Evolutionary conservation across 495 filamentous ascomycete genomes (phyloP), one percentile per base, ranked within the genome.

Genomic region (Bathelium albidoporum): DNA sequence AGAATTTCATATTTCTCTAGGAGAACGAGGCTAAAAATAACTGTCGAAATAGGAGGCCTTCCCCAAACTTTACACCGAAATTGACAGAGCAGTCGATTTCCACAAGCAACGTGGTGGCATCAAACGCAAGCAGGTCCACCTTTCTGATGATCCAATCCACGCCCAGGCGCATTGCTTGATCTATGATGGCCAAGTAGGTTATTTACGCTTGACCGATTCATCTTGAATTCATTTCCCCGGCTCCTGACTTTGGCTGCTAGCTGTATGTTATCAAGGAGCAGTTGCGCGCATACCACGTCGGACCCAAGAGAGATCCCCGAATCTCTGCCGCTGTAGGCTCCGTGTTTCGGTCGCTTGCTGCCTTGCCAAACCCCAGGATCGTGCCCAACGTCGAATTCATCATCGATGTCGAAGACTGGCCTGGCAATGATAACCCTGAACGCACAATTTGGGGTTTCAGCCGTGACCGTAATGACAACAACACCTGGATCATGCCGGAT

Each of bases 401-500:
- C 5, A 55, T 73, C 53, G 60, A 63, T 12, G 62, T 69, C 60
- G 43, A 70, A 45, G 71, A 73, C 62, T 60, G 65, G 22, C 45
- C 65, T 1, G 32, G 49, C 24, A 20, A 16, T 14, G 58, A 26
- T 2, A 49, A 64, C 36, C 45, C 43, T 39, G 39, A 63, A 16
- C 53, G 55, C 18, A 59, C 69, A 14, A 66, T 67, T 1, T 73
- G 68, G 71, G 65, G 62, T 2, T 67, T 65, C 36, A 53, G 62
- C 7, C 71, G 71, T 1, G 58, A 52, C 3, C 29, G 39, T 28
- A 24, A 64, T 1, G 58, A 73, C 28, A 63, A 67, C 31, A 61
- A 55, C 16, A n/a, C 67, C 11, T 72, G 70, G 71, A 62, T 73
- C 11, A 72, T 73, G 71, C 71, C 71, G 0, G 71, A 73, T 58